phyloP scores from a whole-genome alignment of 495 filamentous ascomycete genomes.

The Chlorociboria aeruginascens region DNA sequence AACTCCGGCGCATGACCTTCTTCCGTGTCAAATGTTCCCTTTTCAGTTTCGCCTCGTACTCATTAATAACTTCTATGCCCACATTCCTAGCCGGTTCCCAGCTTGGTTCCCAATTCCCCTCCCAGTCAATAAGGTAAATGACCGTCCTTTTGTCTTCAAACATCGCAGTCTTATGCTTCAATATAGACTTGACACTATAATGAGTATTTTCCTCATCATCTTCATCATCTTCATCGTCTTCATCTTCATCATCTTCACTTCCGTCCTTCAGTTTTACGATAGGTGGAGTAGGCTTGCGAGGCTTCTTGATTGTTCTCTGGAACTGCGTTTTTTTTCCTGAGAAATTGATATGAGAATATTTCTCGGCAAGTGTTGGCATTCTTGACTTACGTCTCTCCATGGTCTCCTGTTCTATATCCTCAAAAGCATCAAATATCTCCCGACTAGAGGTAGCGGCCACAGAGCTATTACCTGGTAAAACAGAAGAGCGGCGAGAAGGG shows the following conservation, averaged over 20 bases:
- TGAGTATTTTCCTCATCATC: neutral
- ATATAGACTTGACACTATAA: constrained; percentile 4
- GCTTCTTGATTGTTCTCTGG: neutral
- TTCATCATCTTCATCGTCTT: constrained; percentile 1
- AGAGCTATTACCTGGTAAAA: neutral
- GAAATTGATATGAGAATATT: neutral
- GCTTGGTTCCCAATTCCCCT: constrained; percentile 5
- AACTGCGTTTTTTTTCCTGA: no score
- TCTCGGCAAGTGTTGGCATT: neutral
- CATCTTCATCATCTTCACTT: neutral
- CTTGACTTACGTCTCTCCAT: neutral
- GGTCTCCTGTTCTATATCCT: constrained; percentile 1
- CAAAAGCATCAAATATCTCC: neutral
- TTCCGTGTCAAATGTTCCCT: neutral
- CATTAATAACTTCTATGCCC: neutral
- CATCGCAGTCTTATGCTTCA: neutral
- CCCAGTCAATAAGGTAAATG: constrained; percentile 14
- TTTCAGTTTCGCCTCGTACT: neutral
- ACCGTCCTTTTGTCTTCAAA: neutral
- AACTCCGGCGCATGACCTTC: neutral
- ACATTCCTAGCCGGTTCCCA: constrained; percentile 16
- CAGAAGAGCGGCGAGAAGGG: neutral
- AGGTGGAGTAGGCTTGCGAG: neutral
- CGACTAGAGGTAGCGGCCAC: constrained; percentile 7
- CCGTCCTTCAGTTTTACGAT: neutral